Evolutionary conservation across 2,329 filamentous ascomycete species (phyloP).

Genomic region (Hypoxylon sp.): DNA sequence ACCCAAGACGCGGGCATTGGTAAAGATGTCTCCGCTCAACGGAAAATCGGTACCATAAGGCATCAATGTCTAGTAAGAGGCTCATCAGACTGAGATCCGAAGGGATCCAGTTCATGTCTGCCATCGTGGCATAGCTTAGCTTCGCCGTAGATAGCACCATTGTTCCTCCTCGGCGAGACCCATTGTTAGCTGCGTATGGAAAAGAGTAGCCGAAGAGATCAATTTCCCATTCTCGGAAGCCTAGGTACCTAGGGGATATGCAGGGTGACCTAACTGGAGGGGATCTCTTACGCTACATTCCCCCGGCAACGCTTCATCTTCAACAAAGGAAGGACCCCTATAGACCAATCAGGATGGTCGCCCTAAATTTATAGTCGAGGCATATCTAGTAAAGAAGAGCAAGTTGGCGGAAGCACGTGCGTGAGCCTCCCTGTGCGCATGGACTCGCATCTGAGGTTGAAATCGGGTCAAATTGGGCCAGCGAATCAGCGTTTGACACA

Average conservation of each 20-base stretch:
- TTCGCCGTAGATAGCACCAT: conserved; percentile 25
- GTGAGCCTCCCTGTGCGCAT: conserved; percentile 40
- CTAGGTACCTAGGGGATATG: conserved; percentile 28
- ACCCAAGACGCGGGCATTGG: conserved; percentile 7
- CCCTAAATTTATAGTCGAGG: conserved; percentile 28
- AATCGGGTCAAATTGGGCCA: conserved; percentile 41
- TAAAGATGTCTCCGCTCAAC: conserved; percentile 3
- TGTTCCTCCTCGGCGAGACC: conserved; percentile 21
- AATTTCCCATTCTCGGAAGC: conserved; percentile 31
- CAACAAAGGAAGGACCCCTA: conserved; percentile 16
- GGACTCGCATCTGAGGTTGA: conserved; percentile 42
- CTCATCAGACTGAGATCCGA: conserved; percentile 23
- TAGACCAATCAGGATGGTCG: conserved; percentile 37
- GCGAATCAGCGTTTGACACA: conserved; percentile 48
- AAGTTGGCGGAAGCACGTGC: conserved; percentile 42
- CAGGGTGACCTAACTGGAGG: conserved; percentile 41
- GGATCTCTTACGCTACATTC: conserved; percentile 34
- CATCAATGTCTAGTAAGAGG: conserved; percentile 24
- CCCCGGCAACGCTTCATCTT: conserved; percentile 27
- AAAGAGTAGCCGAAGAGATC: conserved; percentile 24
- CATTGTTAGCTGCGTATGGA: conserved; percentile 22
- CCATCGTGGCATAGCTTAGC: conserved; percentile 32
- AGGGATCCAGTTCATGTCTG: conserved; percentile 20
- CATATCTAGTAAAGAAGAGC: conserved; percentile 20
- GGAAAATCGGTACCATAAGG: conserved; percentile 21